phyloP scores from a whole-genome alignment of 768 basidiomycete genomes.

The Omphalotus guepiniiformis region DNA sequence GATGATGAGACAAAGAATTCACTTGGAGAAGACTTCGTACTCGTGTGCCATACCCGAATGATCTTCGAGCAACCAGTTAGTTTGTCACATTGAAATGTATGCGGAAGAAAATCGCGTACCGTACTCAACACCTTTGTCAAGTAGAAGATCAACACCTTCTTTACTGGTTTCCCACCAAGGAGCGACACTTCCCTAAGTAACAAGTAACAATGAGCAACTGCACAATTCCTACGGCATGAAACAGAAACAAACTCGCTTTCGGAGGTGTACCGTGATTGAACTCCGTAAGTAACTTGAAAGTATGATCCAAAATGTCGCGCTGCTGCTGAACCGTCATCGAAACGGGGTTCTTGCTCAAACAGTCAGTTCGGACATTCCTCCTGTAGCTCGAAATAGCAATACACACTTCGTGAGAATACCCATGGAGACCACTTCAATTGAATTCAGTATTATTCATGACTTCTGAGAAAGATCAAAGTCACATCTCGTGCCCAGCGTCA shows the following conservation, averaged over 20 bases:
- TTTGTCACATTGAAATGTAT: too few species aligned
- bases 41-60: constrained; percentile 58
- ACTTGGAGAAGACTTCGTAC: constrained; percentile 20
- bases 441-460: background rate
- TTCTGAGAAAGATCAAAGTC: constrained; percentile 10
- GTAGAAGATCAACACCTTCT: constrained; percentile 58
- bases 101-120: constrained; percentile 43
- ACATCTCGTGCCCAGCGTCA: constrained; percentile 74
- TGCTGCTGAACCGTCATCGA: constrained; percentile 63
- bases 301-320: constrained; percentile 64
- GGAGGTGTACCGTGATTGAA: constrained; percentile 60
- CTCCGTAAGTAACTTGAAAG: constrained; percentile 56
- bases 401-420: constrained; percentile 64
- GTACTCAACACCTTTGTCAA: constrained; percentile 73
- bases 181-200: constrained; percentile 51
- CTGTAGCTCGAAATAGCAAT: background rate
- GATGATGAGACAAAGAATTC: constrained; percentile 6
- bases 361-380: background rate
- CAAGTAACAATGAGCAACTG: background rate
- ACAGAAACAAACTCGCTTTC: constrained; percentile 24
- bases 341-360: constrained; percentile 46
- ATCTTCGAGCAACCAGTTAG: constrained; percentile 30
- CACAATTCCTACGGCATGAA: background rate
- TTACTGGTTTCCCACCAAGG: constrained; percentile 69
- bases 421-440: constrained; percentile 51